These are phyloP conservation scores for Vitis hybrid DNA, from an alignment of 177 flowering plant genomes.

Conservation along the genomic window DNA sequence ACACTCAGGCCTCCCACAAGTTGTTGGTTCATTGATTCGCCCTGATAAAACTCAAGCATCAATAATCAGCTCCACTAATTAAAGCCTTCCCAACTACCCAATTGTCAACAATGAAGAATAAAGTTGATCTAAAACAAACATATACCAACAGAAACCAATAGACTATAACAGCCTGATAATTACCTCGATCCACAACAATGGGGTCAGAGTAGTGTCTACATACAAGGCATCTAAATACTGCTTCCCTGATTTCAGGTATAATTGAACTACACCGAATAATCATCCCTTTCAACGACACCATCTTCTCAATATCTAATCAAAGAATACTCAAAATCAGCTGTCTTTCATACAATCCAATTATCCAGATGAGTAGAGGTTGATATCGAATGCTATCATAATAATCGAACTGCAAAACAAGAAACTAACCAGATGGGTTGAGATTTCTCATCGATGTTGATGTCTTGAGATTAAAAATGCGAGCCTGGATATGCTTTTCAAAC, in stretches of 20 bases:
- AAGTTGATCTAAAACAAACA: neutral
- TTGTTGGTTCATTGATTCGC: conserved; percentile 70
- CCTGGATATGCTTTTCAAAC: conserved; percentile 90
- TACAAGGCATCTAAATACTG: conserved; percentile 80
- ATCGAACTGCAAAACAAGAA: neutral
- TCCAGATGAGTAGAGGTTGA: neutral
- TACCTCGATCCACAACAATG: conserved; percentile 88
- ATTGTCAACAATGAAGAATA: neutral
- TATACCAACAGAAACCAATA: neutral
- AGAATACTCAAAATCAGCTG: conserved; percentile 5
- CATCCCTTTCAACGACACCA: conserved; percentile 97
- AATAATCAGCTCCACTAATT: conserved; percentile 7
- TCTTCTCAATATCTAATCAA: conserved; percentile 84
- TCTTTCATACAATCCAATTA: neutral
- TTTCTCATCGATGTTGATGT: conserved; percentile 76
- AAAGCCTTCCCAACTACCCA: neutral
- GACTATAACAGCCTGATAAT: conserved; percentile 2
- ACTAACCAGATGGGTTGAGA: conserved; percentile 92
- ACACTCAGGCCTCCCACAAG: conserved; percentile 76
- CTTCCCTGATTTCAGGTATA: conserved; percentile 97
- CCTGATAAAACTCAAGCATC: conserved; percentile 40
- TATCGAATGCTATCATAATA: too few relatives aligned
- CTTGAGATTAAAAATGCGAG: conserved; percentile 76
- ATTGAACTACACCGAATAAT: conserved; percentile 86
- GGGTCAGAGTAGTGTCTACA: conserved; percentile 89